phyloP scores from a whole-genome alignment of 352 stramenopile species.

The Globisporangium cystogenes region DNA sequence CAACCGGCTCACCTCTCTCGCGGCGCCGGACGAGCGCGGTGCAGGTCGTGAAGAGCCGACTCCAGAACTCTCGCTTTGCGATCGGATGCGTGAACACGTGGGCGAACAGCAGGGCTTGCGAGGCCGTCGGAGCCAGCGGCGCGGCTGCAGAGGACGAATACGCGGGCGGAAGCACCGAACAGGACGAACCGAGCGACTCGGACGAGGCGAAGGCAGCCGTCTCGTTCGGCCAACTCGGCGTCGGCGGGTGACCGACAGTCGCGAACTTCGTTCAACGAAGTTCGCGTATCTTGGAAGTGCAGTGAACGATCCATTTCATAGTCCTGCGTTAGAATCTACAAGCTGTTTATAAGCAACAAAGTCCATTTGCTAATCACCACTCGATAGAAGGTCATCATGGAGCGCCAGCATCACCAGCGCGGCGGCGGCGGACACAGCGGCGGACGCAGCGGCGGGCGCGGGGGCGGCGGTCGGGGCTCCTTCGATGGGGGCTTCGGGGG shows the following conservation, averaged over 20 bases:
- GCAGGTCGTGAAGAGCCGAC: slow-evolving; percentile 37
- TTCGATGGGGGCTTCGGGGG: too few species aligned
- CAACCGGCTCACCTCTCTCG: background rate
- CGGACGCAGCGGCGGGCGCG: background rate
- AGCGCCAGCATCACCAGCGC: background rate
- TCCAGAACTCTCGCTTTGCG: slow-evolving; percentile 49
- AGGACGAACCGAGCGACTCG: background rate
- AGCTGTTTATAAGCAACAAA: too few species aligned
- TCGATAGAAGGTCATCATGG: background rate
- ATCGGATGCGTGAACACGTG: slow-evolving; percentile 54
- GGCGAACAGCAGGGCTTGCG: slow-evolving; percentile 18
- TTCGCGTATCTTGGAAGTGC: too few species aligned
- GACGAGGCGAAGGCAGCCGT: background rate
- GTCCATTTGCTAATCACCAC: background rate
- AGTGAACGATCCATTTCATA: too few species aligned
- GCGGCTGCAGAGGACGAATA: too few species aligned
- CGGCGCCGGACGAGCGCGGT: slow-evolving; percentile 22
- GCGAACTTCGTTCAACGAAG: too few species aligned
- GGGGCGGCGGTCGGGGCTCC: slow-evolving; percentile 1
- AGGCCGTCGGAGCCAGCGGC: background rate
- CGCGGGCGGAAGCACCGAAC: background rate
- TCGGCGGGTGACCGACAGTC: background rate
- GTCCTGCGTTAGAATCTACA: too few species aligned
- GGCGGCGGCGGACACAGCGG: slow-evolving; percentile 3
- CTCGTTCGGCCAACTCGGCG: background rate